Percentiles rank a stretch among this genome's conserved stretches.
phyloP scores from a whole-genome alignment of 116 monocot species.

The Trichopus zeylanicus region DNA sequence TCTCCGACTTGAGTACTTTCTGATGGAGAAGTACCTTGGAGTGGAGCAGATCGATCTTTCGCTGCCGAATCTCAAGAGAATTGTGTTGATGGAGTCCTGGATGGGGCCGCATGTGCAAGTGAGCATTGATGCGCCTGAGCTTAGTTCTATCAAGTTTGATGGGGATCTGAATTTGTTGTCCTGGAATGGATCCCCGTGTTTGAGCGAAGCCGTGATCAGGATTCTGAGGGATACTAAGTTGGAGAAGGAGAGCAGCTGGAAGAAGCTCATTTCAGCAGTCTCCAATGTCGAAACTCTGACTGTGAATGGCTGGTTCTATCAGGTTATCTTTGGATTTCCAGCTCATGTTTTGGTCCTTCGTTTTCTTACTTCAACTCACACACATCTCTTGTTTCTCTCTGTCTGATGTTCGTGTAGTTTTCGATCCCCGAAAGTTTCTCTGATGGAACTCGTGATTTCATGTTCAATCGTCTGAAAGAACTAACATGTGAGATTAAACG shows the following conservation, averaged over 20 bases:
- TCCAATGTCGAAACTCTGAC: not conserved
- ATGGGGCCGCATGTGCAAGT: not conserved
- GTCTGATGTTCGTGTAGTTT: not conserved
- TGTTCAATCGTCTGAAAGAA: conserved; percentile 1
- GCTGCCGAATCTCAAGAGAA: not conserved
- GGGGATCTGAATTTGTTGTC: not conserved
- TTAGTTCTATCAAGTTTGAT: not conserved
- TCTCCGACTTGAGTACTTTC: not conserved
- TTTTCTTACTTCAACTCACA: not conserved
- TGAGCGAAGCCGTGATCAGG: not conserved
- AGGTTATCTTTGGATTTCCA: not conserved
- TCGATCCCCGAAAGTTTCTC: not conserved
- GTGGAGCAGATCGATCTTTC: not conserved
- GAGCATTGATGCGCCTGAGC: not conserved
- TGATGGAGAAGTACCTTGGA: not conserved
- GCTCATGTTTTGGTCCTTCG: not conserved
- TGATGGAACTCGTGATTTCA: not conserved
- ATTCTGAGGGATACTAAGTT: not conserved
- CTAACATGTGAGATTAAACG: conserved; percentile 6
- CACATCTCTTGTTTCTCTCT: not conserved
- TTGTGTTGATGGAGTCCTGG: not conserved
- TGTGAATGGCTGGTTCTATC: conserved; percentile 4
- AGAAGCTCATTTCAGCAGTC: not conserved
- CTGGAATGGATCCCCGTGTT: not conserved
- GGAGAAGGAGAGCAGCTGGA: not conserved